A percentile compares a stretch with the other conserved stretches of the same genome.
phyloP scores from a whole-genome alignment of 2,329 filamentous ascomycete species.

The Phaeosphaeria sp. region DNA sequence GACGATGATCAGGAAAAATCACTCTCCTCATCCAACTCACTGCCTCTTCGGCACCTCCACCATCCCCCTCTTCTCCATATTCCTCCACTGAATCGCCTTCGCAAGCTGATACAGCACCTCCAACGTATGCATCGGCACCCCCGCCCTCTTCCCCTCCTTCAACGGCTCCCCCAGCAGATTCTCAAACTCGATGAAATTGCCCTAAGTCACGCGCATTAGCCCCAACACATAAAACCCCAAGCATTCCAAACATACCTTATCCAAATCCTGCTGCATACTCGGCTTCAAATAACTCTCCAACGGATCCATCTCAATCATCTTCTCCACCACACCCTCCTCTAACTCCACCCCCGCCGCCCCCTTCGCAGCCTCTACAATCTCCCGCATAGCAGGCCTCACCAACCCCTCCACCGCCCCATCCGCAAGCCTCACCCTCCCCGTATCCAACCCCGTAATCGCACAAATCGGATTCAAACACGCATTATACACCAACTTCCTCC shows the following conservation, averaged over 20 bases:
- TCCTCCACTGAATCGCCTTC: constrained; percentile 58
- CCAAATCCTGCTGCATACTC: constrained; percentile 62
- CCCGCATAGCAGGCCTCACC: constrained; percentile 61
- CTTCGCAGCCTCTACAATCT: constrained; percentile 57
- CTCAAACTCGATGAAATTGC: constrained; percentile 64
- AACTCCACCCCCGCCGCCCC: constrained; percentile 53
- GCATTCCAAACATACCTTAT: constrained; percentile 55
- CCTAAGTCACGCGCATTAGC: constrained; percentile 34
- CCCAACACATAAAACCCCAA: not conserved
- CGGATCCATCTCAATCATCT: constrained; percentile 58
- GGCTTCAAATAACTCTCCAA: constrained; percentile 58
- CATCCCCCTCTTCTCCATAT: constrained; percentile 54
- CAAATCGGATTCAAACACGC: constrained; percentile 62
- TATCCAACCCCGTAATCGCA: constrained; percentile 60
- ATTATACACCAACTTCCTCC: constrained; percentile 61
- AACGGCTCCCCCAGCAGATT: constrained; percentile 65
- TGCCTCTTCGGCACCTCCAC: constrained; percentile 32
- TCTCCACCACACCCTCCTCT: constrained; percentile 52
- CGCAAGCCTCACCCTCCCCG: constrained; percentile 57
- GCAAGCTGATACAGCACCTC: constrained; percentile 57
- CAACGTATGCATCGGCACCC: constrained; percentile 60
- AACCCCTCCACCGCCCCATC: constrained; percentile 55
- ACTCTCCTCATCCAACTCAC: no score
- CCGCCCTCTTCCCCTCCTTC: constrained; percentile 56
- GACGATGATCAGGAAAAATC: no score